Evolutionary conservation across 306 rosid genomes (phyloP).

Genomic region (Vigna radiata): DNA sequence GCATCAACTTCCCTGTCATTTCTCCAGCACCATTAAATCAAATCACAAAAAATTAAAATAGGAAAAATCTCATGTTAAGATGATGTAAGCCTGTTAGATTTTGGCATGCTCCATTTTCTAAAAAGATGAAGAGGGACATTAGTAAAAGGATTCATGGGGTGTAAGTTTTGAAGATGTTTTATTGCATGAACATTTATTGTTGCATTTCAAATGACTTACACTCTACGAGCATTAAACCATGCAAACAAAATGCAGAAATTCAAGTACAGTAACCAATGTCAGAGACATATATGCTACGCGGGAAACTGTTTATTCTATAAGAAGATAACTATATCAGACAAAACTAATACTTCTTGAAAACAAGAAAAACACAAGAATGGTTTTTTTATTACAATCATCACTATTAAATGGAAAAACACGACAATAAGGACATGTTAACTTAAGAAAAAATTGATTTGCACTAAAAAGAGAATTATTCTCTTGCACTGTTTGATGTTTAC

Average conservation of each 20-base stretch:
- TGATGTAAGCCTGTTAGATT: background rate
- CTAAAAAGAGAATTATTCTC: background rate
- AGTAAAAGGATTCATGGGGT: background rate
- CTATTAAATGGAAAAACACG: background rate
- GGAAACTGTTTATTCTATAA: background rate
- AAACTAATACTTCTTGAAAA: too few relatives aligned
- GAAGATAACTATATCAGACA: background rate
- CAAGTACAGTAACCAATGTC: background rate
- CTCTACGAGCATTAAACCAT: too few relatives aligned
- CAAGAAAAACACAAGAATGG: background rate
- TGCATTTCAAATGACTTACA: too few relatives aligned
- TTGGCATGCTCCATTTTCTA: background rate
- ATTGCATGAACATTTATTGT: background rate
- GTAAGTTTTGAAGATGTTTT: too few relatives aligned
- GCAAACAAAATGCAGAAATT: too few relatives aligned
- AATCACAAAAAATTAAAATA: background rate
- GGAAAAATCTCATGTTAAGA: background rate
- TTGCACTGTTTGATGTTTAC: background rate
- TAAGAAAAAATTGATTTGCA: background rate
- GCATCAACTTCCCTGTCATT: constrained; percentile 72
- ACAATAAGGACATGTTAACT: background rate
- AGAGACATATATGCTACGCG: too few relatives aligned
- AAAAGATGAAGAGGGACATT: background rate
- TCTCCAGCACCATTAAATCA: constrained; percentile 17
- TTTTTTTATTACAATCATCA: too few relatives aligned